These are phyloP conservation scores for Magnusiomyces paraingens DNA, from an alignment of 1,139 yeast species.

Conservation along the genomic window DNA sequence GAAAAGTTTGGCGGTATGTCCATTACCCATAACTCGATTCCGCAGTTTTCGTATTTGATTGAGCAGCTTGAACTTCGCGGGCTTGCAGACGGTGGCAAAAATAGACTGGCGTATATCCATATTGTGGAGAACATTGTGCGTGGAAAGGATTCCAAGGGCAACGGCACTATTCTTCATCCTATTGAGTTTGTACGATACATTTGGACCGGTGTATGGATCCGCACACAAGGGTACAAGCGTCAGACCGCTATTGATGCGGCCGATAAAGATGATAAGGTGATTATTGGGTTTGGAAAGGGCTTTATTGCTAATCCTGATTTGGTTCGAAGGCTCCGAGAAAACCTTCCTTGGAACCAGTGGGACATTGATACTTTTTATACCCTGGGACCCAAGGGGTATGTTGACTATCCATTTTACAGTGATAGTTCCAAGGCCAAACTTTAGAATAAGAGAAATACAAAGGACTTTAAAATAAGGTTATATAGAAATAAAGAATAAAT, in stretches of 20 bases:
- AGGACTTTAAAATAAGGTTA: no score
- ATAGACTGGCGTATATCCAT: conserved; percentile 44
- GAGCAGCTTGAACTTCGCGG: conserved; percentile 27
- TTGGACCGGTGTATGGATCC: conserved; percentile 38
- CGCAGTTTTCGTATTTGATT: conserved; percentile 29
- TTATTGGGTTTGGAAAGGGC: conserved; percentile 29
- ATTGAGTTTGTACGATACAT: no score
- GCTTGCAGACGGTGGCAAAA: conserved; percentile 22
- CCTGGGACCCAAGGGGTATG: conserved; percentile 16
- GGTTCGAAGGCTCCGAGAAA: conserved; percentile 1
- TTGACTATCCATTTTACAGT: conserved; percentile 6
- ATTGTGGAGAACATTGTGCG: conserved; percentile 37
- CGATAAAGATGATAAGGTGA: conserved; percentile 34
- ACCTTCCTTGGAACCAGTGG: conserved; percentile 1
- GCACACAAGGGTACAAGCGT: conserved; percentile 36
- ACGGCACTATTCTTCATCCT: neutral
- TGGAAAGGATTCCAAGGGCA: neutral
- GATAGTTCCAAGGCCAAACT: no score
- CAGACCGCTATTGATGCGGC: conserved; percentile 26
- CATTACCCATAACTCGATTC: conserved; percentile 23
- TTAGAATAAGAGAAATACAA: no score
- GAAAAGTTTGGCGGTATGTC: conserved; percentile 27
- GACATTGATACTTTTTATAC: conserved; percentile 6
- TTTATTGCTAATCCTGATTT: conserved; percentile 9
- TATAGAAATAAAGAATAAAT: no score